phyloP scores from a whole-genome alignment of 768 basidiomycete species.

The Boletus rubropictus region DNA sequence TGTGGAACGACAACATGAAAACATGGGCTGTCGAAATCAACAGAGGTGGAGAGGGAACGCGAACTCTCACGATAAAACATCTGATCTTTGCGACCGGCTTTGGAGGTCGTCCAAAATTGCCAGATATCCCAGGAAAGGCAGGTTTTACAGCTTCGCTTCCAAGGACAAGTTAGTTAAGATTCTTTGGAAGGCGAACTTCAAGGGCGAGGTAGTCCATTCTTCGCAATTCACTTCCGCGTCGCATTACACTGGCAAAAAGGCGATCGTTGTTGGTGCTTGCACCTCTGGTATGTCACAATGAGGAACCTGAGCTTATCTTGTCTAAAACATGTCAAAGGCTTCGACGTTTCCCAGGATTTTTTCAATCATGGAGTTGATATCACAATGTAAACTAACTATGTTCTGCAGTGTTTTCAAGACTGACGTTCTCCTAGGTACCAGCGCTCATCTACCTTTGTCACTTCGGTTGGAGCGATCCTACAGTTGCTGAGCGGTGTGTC shows the following conservation, averaged over 20 bases:
- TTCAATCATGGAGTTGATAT: slow-evolving; percentile 26
- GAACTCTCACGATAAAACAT: slow-evolving; percentile 40
- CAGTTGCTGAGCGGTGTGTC: slow-evolving; percentile 10
- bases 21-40: slow-evolving; percentile 44
- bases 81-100: slow-evolving; percentile 55
- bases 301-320: background rate
- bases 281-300: slow-evolving; percentile 44
- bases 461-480: slow-evolving; percentile 10
- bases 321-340: slow-evolving; percentile 20
- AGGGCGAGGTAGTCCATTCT: slow-evolving; percentile 52
- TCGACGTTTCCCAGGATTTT: slow-evolving; percentile 37
- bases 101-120: slow-evolving; percentile 40
- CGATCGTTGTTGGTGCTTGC: slow-evolving; percentile 62
- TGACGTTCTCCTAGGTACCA: slow-evolving; percentile 18
- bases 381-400: slow-evolving; percentile 18
- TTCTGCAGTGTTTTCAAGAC: background rate
- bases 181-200: slow-evolving; percentile 39
- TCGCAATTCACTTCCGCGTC: slow-evolving; percentile 42
- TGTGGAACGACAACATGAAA: slow-evolving; percentile 33
- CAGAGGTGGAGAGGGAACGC: slow-evolving; percentile 30
- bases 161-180: background rate
- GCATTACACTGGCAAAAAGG: slow-evolving; percentile 56
- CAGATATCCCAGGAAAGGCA: slow-evolving; percentile 41
- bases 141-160: background rate
- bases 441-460: slow-evolving; percentile 22